Base-by-base conservation (phyloP, 1,139 yeast species). In the Diutina siamensis region DNA sequence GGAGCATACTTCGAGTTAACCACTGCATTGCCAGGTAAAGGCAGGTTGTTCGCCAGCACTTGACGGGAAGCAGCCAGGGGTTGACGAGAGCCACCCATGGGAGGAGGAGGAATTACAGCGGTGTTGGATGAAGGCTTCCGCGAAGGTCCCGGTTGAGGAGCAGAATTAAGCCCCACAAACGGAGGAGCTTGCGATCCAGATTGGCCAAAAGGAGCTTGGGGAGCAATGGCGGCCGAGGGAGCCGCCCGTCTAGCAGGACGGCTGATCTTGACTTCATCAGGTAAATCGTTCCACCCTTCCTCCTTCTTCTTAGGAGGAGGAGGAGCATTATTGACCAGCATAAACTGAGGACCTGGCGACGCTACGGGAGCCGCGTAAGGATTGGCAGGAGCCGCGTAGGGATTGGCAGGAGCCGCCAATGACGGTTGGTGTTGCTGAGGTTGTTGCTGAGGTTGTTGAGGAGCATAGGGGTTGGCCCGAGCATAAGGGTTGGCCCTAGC, bases 231-330 rank as follows among this genome's bases (percentile, higher is more conserved):
- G 20, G 71, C 71, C 3, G 76, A 65, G 1, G 80, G 68, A 18
- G 78, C 71, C 47, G 77, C 71, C 53, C 82, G 73, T 33, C 76
- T 71, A 13, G 77, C 64, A 31, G 72, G 65, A 20, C 75, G 66
- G 55, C 58, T 44, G 62, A 59, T 5, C 68, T 69, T 78, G 60
- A 82, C 72, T 25, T 76, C 70, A n/a, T 80, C 72, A 45, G 97
- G 96, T 52, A 89, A 69, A 61, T 89, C 97, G 58, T 89, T 89
- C 97, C 97, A 89, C 3, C 97, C 97, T 45, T 84, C 92, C 44
- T 80, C 80, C 44, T 83, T 83, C 56, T 58, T 60, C 47, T 72
- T 76, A 10, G 67, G 56, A 46, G 59, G 61, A 34, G 73, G 60
- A 35, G 75, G 36, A 21, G 28, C 22, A 5, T 17, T 10, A n/a